Conservation (phyloP, 768 basidiomycete genomes). For the Omphalotus guepiniiformis region DNA sequence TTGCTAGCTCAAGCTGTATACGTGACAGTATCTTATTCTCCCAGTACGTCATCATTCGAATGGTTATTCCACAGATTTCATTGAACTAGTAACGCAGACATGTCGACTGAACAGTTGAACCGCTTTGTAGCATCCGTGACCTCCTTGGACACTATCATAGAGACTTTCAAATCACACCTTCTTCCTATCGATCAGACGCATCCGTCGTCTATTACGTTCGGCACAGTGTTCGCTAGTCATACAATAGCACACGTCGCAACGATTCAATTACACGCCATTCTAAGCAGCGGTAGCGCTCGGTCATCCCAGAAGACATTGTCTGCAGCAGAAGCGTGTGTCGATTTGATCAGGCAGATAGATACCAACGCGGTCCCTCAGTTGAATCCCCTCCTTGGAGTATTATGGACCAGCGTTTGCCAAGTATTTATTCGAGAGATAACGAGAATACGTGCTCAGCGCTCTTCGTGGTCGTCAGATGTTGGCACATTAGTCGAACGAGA, state of each 20-base stretch:
- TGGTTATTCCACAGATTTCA: no score
- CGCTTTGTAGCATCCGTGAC: slow-evolving; percentile 18
- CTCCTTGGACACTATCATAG: slow-evolving; percentile 21
- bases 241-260: slow-evolving; percentile 22
- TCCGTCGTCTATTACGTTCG: no score
- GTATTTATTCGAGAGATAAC: neutral
- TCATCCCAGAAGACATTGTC: neutral
- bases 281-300: slow-evolving; percentile 10
- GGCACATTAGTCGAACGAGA: slow-evolving; percentile 27
- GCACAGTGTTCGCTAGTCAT: slow-evolving; percentile 23
- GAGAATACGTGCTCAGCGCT: neutral
- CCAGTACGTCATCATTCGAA: slow-evolving; percentile 13
- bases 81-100: slow-evolving; percentile 13
- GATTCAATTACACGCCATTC: slow-evolving; percentile 20
- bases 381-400: slow-evolving; percentile 2
- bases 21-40: slow-evolving; percentile 11
- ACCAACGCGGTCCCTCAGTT: neutral
- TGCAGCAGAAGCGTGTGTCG: neutral
- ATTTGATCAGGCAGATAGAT: neutral
- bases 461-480: neutral
- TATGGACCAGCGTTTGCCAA: slow-evolving; percentile 2
- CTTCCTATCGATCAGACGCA: slow-evolving; percentile 1
- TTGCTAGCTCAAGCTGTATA: slow-evolving; percentile 20
- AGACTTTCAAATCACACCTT: slow-evolving; percentile 9
- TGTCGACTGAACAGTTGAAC: slow-evolving; percentile 13